Percentiles rank a stretch among this genome's conserved stretches.
Evolutionary conservation across 805 yeast species (phyloP).

Genomic region (Ogataea corticis): DNA sequence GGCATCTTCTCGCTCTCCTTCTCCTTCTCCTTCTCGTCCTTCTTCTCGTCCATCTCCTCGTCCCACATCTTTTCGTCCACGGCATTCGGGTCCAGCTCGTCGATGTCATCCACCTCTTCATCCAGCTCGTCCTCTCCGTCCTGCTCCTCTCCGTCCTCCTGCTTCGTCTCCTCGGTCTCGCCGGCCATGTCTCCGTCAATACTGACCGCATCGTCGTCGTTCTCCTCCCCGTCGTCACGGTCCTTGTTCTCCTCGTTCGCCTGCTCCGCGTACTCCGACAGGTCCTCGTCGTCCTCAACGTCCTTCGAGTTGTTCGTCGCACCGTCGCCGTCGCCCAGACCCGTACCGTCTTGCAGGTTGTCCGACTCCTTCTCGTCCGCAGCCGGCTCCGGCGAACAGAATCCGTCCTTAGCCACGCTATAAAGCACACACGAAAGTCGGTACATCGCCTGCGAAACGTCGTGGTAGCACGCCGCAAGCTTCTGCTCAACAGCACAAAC

Average conservation of each 20-base stretch:
- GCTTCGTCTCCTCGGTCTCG: constrained; percentile 75
- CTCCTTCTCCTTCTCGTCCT: constrained; percentile 70
- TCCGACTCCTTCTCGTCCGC: constrained; percentile 59
- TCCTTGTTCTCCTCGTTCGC: constrained; percentile 61
- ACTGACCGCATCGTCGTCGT: constrained; percentile 85
- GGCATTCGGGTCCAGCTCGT: constrained; percentile 90
- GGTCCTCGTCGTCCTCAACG: constrained; percentile 88
- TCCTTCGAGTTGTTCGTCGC: constrained; percentile 79
- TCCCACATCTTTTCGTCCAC: constrained; percentile 98
- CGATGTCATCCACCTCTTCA: constrained; percentile 86
- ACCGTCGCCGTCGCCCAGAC: constrained; percentile 84
- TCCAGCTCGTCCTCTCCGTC: constrained; percentile 63
- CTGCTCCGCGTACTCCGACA: constrained; percentile 70
- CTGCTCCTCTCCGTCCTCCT: constrained; percentile 55
- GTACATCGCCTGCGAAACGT: constrained; percentile 61
- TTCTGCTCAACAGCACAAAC: constrained; percentile 43
- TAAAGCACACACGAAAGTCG: constrained; percentile 55
- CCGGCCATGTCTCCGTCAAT: constrained; percentile 99
- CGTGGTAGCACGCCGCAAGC: constrained; percentile 48
- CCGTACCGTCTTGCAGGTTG: constrained; percentile 82
- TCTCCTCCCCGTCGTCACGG: constrained; percentile 62
- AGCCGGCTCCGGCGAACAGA: constrained; percentile 88
- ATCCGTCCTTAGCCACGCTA: constrained; percentile 73
- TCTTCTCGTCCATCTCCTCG: constrained; percentile 76
- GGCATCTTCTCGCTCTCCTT: constrained; percentile 77